phyloP scores from a whole-genome alignment of 2,329 filamentous ascomycete genomes.

The Penicillium sp. region DNA sequence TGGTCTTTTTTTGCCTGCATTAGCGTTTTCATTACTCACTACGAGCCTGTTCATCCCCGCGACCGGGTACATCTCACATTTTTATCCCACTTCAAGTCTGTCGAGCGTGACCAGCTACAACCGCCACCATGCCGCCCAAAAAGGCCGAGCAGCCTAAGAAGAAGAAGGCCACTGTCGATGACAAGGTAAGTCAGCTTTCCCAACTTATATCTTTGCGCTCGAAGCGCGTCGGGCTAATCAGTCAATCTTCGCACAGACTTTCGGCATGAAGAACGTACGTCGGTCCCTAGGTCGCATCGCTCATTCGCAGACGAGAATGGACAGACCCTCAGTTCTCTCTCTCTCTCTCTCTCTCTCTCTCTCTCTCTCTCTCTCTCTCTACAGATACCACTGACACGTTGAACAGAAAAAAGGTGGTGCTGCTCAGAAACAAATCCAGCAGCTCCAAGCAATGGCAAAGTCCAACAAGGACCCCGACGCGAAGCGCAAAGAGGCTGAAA shows the following conservation, averaged over 20 bases:
- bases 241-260: constrained; percentile 52
- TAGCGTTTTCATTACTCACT: constrained; percentile 10
- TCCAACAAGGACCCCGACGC: constrained; percentile 75
- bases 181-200: constrained; percentile 53
- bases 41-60: constrained; percentile 6
- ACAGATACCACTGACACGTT: constrained; percentile 14
- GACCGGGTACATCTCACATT: constrained; percentile 15
- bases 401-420: constrained; percentile 77
- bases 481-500: constrained; percentile 68
- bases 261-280: constrained; percentile 92
- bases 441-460: constrained; percentile 68
- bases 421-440: constrained; percentile 84
- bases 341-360: background rate
- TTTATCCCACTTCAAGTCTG: constrained; percentile 9
- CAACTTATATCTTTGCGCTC: constrained; percentile 4
- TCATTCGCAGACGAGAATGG: too few species aligned
- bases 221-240: constrained; percentile 12
- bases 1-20: constrained; percentile 15
- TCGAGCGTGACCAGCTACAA: constrained; percentile 13
- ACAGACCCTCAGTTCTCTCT: background rate
- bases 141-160: constrained; percentile 43
- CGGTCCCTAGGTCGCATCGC: constrained; percentile 4
- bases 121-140: constrained; percentile 44
- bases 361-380: background rate
- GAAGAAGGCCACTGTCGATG: constrained; percentile 59